Evolutionary conservation across 202 grass and related monocot genomes (phyloP).

Genomic region (Bolboschoenoplectus hybrid): DNA sequence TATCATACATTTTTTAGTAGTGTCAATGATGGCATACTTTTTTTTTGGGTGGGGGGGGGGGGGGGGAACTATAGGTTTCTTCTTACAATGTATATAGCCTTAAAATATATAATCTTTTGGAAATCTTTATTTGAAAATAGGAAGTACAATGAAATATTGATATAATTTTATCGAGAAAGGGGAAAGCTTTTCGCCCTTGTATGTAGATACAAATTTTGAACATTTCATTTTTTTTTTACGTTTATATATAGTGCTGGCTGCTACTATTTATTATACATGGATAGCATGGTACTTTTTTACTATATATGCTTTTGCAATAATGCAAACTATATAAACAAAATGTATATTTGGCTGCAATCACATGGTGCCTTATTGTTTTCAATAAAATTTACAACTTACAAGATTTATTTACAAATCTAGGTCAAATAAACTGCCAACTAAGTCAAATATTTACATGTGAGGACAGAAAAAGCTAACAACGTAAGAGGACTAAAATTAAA

Average conservation of each 20-base stretch:
- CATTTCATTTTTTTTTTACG: background rate
- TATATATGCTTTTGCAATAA: background rate
- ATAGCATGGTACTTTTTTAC: background rate
- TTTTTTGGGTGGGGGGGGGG: too few species aligned
- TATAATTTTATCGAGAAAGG: background rate
- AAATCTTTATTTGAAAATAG: background rate
- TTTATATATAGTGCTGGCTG: background rate
- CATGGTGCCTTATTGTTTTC: background rate
- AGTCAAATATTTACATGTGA: conserved; percentile 26
- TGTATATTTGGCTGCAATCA: background rate
- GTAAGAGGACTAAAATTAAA: conserved; percentile 13
- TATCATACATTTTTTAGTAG: too few species aligned
- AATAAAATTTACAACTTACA: conserved; percentile 16
- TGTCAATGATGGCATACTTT: too few species aligned
- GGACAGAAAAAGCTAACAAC: background rate
- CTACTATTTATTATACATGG: background rate
- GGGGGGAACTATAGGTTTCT: background rate
- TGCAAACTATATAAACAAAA: background rate
- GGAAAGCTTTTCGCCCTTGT: background rate
- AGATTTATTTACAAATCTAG: conserved; percentile 28
- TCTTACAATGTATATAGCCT: background rate
- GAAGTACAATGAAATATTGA: background rate
- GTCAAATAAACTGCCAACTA: conserved; percentile 18
- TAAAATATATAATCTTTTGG: background rate
- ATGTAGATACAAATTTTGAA: background rate